phyloP scores from a whole-genome alignment of 345 rosid species.

The Iberis pinnata region DNA sequence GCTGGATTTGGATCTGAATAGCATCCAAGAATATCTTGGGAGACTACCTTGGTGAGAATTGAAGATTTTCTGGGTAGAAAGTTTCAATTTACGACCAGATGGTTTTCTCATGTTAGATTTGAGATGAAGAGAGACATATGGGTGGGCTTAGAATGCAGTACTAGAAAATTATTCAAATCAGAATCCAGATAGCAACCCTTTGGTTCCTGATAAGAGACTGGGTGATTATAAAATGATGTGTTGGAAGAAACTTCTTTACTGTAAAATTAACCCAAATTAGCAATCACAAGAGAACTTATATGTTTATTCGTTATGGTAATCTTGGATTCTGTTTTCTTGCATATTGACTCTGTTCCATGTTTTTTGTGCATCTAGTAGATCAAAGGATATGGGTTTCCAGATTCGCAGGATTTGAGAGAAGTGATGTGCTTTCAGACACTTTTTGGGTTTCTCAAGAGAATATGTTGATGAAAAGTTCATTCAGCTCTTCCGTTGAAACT shows the following conservation, averaged over 20 bases:
- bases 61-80: not conserved
- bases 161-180: too few relatives aligned
- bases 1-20: slow-evolving; percentile 16
- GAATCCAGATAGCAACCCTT: slow-evolving; percentile 5
- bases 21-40: slow-evolving; percentile 4
- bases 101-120: slow-evolving; percentile 12
- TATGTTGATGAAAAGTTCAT: slow-evolving; percentile 39
- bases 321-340: slow-evolving; percentile 14
- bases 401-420: slow-evolving; percentile 17
- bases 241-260: not conserved
- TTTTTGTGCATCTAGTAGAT: slow-evolving; percentile 20
- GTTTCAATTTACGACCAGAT: not conserved
- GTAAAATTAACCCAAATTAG: too few relatives aligned
- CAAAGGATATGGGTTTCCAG: slow-evolving; percentile 7
- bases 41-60: not conserved
- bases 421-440: slow-evolving; percentile 30
- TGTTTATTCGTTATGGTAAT: not conserved
- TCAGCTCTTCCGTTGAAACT: slow-evolving; percentile 36
- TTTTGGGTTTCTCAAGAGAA: slow-evolving; percentile 21
- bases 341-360: slow-evolving; percentile 19
- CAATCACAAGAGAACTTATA: slow-evolving; percentile 1
- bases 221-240: too few relatives aligned
- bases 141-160: too few relatives aligned
- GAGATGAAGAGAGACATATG: not conserved
- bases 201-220: not conserved